Evolutionary conservation across 345 rosid species (phyloP).

Genomic region (Jatropha curcas): DNA sequence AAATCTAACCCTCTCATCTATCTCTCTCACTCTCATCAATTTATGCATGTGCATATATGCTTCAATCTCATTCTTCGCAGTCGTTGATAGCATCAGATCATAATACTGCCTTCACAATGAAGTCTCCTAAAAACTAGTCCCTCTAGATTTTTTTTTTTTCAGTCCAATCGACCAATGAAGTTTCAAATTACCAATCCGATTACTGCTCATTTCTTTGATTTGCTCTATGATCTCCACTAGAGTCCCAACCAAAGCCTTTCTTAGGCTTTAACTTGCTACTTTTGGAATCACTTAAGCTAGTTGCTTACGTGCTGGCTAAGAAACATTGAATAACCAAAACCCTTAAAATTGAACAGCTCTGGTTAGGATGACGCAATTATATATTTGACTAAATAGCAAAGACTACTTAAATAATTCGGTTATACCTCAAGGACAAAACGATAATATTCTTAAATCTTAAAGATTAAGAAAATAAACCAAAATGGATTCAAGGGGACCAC

Average conservation of each 20-base stretch:
- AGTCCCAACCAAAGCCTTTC: constrained; percentile 71
- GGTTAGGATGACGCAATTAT: too few species aligned
- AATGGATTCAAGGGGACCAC: too few species aligned
- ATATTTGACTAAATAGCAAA: too few species aligned
- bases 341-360: too few species aligned
- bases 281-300: constrained; percentile 61
- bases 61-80: constrained; percentile 72
- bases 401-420: too few species aligned
- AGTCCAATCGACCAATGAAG: constrained; percentile 55
- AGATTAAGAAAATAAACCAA: too few species aligned
- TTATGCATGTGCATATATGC: constrained; percentile 48
- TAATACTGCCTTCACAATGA: constrained; percentile 87
- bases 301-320: too few species aligned
- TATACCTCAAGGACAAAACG: too few species aligned
- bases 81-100: constrained; percentile 55
- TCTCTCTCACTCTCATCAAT: constrained; percentile 39
- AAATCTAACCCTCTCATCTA: constrained; percentile 58
- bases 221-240: constrained; percentile 47
- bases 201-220: constrained; percentile 36
- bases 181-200: constrained; percentile 47
- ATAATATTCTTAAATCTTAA: too few species aligned
- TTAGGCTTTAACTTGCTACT: constrained; percentile 35
- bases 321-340: too few species aligned
- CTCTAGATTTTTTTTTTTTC: constrained; percentile 94
- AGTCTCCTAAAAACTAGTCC: constrained; percentile 95